These are phyloP conservation scores for Solanum chilense DNA, from an alignment of 257 asterid species.

Conservation along the genomic window DNA sequence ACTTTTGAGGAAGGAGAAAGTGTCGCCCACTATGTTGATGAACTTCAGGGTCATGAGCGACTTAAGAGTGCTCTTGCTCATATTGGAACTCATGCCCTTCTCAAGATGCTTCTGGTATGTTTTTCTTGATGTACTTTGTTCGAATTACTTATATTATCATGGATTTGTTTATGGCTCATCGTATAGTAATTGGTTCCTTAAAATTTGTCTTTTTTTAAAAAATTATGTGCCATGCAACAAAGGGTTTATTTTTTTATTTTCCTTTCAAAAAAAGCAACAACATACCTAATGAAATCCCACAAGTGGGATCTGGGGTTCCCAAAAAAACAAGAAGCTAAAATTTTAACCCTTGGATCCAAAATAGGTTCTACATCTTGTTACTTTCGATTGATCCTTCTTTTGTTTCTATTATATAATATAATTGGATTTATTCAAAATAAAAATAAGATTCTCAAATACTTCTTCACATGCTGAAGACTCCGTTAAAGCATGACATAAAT, in stretches of 20 bases:
- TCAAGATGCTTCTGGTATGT: conserved; percentile 81
- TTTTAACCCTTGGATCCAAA: not conserved
- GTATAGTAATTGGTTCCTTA: not conserved
- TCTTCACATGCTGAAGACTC: not conserved
- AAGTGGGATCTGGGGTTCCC: not conserved
- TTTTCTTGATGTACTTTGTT: not conserved
- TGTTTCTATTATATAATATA: not conserved
- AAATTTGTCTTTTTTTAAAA: not conserved
- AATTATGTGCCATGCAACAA: not conserved
- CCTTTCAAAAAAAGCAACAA: not conserved
- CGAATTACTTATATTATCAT: not conserved
- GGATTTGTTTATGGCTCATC: not conserved
- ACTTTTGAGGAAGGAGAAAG: conserved; percentile 83
- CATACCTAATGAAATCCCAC: not conserved
- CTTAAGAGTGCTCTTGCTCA: conserved; percentile 74
- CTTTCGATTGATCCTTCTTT: not conserved
- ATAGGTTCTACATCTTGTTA: not conserved
- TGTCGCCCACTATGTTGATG: conserved; percentile 68
- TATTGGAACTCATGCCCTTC: conserved; percentile 80
- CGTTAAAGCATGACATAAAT: not conserved
- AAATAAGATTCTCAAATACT: not conserved
- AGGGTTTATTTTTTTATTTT: not conserved
- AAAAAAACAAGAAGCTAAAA: not conserved
- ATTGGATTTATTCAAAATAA: not conserved
- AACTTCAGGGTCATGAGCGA: conserved; percentile 47